Base-by-base conservation (phyloP, 2,329 filamentous ascomycete genomes). In the Fusarium incarnatum region DNA sequence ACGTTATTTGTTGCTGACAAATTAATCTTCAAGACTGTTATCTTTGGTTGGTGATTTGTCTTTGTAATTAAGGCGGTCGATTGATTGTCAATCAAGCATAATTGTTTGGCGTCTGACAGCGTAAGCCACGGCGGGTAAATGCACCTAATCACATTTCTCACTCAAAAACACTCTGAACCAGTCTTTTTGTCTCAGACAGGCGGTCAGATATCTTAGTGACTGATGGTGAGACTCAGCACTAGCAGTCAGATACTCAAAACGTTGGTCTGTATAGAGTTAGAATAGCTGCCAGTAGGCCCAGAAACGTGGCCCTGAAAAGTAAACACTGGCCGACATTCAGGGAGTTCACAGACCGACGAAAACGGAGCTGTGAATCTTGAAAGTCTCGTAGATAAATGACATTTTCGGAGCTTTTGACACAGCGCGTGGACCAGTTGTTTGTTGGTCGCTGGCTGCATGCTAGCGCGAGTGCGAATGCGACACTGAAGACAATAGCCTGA, bases 91-190 rank as follows among this genome's bases (percentile, higher is more conserved):
- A 41, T 27, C 22, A 52, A 41, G 16, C 18, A 52, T 8, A 8
- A 18, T 5, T 25, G 16, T 50, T 40, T 27, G 9, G 7, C 18
- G n/a, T 25, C 16, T 60, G 40, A 25, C 45, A 30, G n/a, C 3
- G 37, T 40, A 37, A 61, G 59, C 56, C 18, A 16, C 2, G 15
- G 25, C 37, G 56, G 59, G 5, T 45, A 53, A 61, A 60, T 18
- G 13, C 18, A 41, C 18, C 32, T 27, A 15, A 27, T 45, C 20
- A 25, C 8, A 18, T 6, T 52, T 15, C 34, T 60, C n/a, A 60
- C 20, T 25, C 3, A 2, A 15, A 6, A 15, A 32, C 3, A 16
- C 45, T 3, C 6, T 9, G 13, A 25, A 9, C 6, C 10, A 20
- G 9, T 1, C 1, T 12, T 2, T 25, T 5, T 13, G 6, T 20